Evolutionary conservation across 2,329 filamentous ascomycete genomes (phyloP), one percentile per base, ranked within the genome.

Genomic region (Sarocladiaceae sp.): DNA sequence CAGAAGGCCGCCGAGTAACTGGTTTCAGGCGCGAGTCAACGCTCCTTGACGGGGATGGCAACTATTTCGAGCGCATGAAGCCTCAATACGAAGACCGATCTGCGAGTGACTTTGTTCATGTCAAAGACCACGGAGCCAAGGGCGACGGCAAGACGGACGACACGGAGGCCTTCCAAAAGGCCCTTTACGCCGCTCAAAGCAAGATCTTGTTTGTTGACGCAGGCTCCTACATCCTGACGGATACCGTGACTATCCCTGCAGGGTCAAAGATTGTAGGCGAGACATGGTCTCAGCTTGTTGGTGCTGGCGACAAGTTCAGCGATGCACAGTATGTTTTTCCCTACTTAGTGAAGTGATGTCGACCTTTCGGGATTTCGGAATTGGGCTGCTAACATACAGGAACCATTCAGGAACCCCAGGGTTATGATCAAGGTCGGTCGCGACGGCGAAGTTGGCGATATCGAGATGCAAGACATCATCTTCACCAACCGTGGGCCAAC

Each of bases 111-210:
- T 95, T 98, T 58, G 67, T 94, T 55, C 91, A 85, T 53, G 85
- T 93, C 68, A 95, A 91, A 69, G 71, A 78, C 37, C 74, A 76
- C 42, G 91, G 93, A 47, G 90, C 88, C 56, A 87, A 82, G 67
- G 93, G 93, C 57, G 91, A 98, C 57, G 93, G 91, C 43, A 64
- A 69, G 20, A 87, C 88, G 1, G 91, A 97, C 55, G 93, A 97
- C 58, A 96, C 91, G 13, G 78, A 74, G 5, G 86, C 83, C 15
- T 84, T 97, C 57, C 89, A 96, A 64, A 75, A 77, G 45, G 73
- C 89, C 42, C 78, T 97, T 52, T 71, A 94, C 62, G 77, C 68
- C 47, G 79, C 80, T 33, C 74, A 73, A 13, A 61, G 76, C 1
- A 73, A 84, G 53, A 63, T 91, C 50, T 74, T 87, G 47, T 90